phyloP scores from a whole-genome alignment of 164 flowering plant genomes.

The Nymphaea colorata region DNA sequence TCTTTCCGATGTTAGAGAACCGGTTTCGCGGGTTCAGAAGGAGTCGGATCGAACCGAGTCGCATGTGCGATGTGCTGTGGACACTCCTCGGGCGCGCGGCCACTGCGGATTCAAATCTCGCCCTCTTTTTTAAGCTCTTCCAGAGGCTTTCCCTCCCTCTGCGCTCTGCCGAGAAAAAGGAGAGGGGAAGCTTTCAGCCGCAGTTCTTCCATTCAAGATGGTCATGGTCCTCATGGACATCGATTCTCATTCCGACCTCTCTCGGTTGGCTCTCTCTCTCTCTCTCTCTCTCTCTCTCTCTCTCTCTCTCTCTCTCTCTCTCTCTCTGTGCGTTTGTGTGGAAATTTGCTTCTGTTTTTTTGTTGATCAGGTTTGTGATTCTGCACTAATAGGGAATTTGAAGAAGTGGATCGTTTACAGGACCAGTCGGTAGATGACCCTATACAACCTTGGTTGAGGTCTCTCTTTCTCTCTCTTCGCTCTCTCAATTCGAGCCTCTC shows the following conservation, averaged over 20 bases:
- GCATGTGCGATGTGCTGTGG: too few relatives aligned
- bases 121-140: too few relatives aligned
- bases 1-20: too few relatives aligned
- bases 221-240: not conserved
- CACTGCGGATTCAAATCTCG: too few relatives aligned
- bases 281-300: constrained; percentile 2
- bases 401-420: not conserved
- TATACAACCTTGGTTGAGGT: constrained; percentile 12
- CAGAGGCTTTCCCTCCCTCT: too few relatives aligned
- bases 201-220: not conserved
- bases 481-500: not conserved
- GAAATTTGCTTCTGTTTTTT: not conserved
- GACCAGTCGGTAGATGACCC: constrained; percentile 5
- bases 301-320: too few relatives aligned
- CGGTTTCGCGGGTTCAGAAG: too few relatives aligned
- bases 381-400: not conserved
- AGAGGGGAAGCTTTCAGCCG: not conserved
- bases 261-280: not conserved
- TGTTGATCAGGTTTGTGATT: not conserved
- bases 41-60: too few relatives aligned
- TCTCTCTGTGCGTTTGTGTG: not conserved
- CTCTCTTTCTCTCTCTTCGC: not conserved
- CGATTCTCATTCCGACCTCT: not conserved
- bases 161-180: too few relatives aligned
- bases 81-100: too few relatives aligned